Percentiles rank a stretch among this genome's conserved stretches.
Evolutionary conservation across 192 early-diverging fungal genomes (phyloP).

Genomic region (Gonapodya sp.): DNA sequence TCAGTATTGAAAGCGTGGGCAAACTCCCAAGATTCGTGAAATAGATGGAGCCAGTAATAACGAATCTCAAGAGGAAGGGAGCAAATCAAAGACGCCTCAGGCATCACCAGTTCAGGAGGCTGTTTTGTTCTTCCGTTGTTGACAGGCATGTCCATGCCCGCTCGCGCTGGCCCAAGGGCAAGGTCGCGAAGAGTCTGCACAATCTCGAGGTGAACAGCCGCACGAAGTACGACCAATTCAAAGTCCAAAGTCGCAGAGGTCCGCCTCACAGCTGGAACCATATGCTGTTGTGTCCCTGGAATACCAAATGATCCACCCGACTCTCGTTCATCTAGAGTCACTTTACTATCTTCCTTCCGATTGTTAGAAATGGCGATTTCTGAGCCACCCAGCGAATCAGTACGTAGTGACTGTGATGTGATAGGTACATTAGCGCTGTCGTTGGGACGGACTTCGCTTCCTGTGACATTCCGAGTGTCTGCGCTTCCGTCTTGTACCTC

Average conservation of each 20-base stretch:
- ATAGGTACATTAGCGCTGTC: not conserved
- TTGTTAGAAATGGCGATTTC: not conserved
- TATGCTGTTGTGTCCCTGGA: not conserved
- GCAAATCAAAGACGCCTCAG: not conserved
- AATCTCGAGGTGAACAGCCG: not conserved
- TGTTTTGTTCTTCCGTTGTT: not conserved
- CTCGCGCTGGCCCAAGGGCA: not conserved
- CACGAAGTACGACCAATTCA: not conserved
- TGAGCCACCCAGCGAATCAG: not conserved
- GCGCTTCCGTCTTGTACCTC: not conserved
- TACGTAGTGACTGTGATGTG: not conserved
- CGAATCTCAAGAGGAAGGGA: constrained; percentile 6
- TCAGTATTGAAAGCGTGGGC: constrained; percentile 6
- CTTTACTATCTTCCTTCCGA: not conserved
- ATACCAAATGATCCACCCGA: not conserved
- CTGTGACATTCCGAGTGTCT: not conserved
- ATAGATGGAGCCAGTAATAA: not conserved
- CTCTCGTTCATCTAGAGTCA: not conserved
- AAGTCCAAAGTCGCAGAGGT: not conserved
- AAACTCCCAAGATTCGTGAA: not conserved
- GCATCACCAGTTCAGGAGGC: not conserved
- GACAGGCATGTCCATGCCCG: no score
- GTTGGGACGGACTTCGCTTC: not conserved
- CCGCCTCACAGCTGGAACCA: not conserved
- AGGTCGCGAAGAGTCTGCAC: not conserved